phyloP scores from a whole-genome alignment of 2,329 filamentous ascomycete genomes.

The Allantophomopsis cytisporea region DNA sequence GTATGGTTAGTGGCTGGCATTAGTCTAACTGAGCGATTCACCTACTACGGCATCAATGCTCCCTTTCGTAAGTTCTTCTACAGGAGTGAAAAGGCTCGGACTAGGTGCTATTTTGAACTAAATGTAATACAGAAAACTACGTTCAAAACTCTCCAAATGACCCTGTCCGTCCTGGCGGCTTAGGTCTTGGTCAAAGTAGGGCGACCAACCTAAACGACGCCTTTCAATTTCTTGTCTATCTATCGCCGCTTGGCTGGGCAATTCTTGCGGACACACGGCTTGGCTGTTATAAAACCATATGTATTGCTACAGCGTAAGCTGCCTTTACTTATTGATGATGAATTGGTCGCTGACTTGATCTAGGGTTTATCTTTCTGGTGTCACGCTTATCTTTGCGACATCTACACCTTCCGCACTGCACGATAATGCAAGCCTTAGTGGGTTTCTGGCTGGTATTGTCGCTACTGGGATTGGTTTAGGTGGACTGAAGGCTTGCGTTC shows the following conservation, averaged over 20 bases:
- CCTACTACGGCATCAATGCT: conserved; percentile 52
- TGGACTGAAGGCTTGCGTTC: conserved; percentile 52
- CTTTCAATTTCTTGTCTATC: conserved; percentile 20
- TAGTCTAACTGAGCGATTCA: conserved; percentile 49
- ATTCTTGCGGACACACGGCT: conserved; percentile 40
- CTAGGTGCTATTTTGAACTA: no score
- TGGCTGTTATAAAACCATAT: conserved; percentile 44
- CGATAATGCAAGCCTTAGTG: conserved; percentile 33
- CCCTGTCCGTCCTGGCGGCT: conserved; percentile 8
- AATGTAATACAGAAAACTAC: no score
- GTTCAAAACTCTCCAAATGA: conserved; percentile 41
- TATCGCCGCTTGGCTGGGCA: conserved; percentile 29
- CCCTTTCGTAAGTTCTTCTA: no score
- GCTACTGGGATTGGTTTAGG: conserved; percentile 45
- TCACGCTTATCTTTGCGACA: conserved; percentile 38
- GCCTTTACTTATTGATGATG: no score
- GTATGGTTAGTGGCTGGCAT: conserved; percentile 38
- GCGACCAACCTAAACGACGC: conserved; percentile 27
- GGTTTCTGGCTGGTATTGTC: conserved; percentile 38
- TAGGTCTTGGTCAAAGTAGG: conserved; percentile 29
- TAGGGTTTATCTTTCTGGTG: conserved; percentile 34
- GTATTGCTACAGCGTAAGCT: conserved; percentile 12
- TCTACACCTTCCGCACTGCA: conserved; percentile 36
- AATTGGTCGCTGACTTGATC: conserved; percentile 8
- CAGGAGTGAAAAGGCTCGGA: no score